Conservation (phyloP, 805 yeast genomes). For the Debaryomyces tyrocola region DNA sequence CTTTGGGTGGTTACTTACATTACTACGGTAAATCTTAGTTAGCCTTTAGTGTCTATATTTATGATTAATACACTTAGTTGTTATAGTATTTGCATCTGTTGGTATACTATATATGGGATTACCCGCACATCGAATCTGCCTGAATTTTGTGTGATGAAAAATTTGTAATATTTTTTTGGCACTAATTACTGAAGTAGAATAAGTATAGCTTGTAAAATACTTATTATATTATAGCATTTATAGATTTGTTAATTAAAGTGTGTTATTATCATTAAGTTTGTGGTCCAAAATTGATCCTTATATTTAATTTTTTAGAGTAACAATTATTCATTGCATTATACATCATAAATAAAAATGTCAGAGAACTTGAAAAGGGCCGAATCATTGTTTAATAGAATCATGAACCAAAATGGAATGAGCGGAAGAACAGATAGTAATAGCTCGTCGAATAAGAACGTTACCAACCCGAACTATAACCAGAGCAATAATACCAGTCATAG, state of each 20-base stretch:
- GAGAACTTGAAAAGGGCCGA: constrained; percentile 49
- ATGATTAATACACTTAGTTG: neutral
- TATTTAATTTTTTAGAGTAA: neutral
- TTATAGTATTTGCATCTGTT: neutral
- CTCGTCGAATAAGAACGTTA: neutral
- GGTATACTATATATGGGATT: neutral
- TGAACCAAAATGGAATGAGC: constrained; percentile 32
- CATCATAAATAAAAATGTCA: constrained; percentile 28
- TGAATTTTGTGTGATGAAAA: constrained; percentile 3
- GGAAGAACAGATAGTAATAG: neutral
- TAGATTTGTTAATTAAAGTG: neutral
- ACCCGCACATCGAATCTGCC: constrained; percentile 3
- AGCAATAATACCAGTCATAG: neutral
- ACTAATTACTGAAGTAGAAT: neutral
- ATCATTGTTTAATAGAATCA: constrained; percentile 45
- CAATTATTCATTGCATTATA: neutral
- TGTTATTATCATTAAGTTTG: neutral
- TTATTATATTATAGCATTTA: neutral
- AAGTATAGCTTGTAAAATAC: neutral
- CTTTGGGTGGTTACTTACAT: constrained; percentile 90
- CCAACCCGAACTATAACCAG: neutral
- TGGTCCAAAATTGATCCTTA: neutral
- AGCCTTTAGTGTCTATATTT: neutral
- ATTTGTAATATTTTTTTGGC: constrained; percentile 2
- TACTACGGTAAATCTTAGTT: constrained; percentile 51